These are phyloP conservation scores for Thamnidium elegans DNA, from an alignment of 192 early-diverging fungal species.

Conservation along the genomic window DNA sequence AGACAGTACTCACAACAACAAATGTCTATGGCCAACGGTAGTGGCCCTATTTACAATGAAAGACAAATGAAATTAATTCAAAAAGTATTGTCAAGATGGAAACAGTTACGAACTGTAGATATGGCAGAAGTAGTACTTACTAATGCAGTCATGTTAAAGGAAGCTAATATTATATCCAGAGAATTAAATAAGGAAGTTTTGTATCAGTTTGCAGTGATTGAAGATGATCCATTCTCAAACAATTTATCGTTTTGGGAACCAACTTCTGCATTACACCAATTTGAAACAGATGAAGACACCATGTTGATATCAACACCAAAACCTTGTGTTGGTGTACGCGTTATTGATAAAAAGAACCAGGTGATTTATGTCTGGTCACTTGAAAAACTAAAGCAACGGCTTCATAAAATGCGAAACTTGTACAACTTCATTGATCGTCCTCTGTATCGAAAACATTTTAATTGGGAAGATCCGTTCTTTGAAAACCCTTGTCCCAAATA, in stretches of 20 bases:
- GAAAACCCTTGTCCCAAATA: constrained; percentile 54
- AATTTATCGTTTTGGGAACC: constrained; percentile 53
- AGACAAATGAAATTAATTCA: constrained; percentile 41
- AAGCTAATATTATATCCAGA: constrained; percentile 85
- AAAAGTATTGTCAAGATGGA: constrained; percentile 46
- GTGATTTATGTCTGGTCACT: constrained; percentile 49
- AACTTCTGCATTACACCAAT: constrained; percentile 46
- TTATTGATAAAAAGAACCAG: constrained; percentile 53
- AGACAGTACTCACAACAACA: constrained; percentile 33
- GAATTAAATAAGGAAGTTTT: constrained; percentile 79
- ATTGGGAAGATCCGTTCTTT: constrained; percentile 62
- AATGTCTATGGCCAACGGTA: constrained; percentile 7
- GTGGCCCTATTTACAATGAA: constrained; percentile 42
- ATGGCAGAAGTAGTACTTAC: constrained; percentile 67
- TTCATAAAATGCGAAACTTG: constrained; percentile 45
- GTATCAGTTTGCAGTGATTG: constrained; percentile 81
- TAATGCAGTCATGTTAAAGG: constrained; percentile 74
- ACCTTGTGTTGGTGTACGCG: constrained; percentile 52
- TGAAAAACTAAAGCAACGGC: constrained; percentile 37
- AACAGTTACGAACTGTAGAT: constrained; percentile 51
- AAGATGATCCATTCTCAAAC: constrained; percentile 53
- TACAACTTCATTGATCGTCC: constrained; percentile 59
- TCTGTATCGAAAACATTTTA: constrained; percentile 55
- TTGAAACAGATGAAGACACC: constrained; percentile 46
- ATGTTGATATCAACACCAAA: constrained; percentile 41